Conservation (phyloP, 1,284 basidiomycete genomes). For the Veloporphyrellus conicus region DNA sequence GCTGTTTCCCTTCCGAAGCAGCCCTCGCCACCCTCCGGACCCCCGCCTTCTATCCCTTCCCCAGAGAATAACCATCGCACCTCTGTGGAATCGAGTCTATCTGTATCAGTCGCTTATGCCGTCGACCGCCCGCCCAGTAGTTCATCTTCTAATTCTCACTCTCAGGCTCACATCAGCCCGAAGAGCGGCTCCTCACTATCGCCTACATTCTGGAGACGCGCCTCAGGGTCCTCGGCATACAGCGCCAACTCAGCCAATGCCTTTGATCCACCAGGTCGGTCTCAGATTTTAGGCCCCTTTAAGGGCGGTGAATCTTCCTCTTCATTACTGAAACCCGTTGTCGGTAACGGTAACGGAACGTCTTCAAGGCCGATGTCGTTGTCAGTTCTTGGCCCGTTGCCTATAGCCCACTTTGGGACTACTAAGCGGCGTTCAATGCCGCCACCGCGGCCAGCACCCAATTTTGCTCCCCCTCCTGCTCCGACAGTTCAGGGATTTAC, state of each 20-base stretch:
- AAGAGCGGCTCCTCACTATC: constrained; percentile 48
- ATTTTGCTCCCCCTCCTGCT: constrained; percentile 62
- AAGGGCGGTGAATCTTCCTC: constrained; percentile 4
- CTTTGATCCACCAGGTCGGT: constrained; percentile 39
- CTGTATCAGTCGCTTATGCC: constrained; percentile 36
- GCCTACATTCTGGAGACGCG: constrained; percentile 55
- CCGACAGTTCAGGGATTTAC: constrained; percentile 38
- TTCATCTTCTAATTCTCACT: constrained; percentile 37
- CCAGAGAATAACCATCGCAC: constrained; percentile 24
- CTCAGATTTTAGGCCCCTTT: constrained; percentile 16
- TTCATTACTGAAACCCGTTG: constrained; percentile 9
- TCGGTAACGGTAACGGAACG: constrained; percentile 3
- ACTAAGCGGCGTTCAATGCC: constrained; percentile 58
- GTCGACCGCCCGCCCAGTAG: constrained; percentile 41
- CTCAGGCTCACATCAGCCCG: constrained; percentile 40
- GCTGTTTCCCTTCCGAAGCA: constrained; percentile 47
- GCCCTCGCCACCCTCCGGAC: constrained; percentile 54
- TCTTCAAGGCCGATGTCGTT: constrained; percentile 22
- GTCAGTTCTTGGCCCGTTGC: constrained; percentile 12
- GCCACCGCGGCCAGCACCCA: constrained; percentile 66
- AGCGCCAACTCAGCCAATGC: constrained; percentile 49
- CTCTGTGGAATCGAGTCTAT: constrained; percentile 20
- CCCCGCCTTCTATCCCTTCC: constrained; percentile 48
- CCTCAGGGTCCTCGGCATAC: constrained; percentile 51
- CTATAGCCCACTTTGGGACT: constrained; percentile 22